Evolutionary conservation across 306 rosid genomes (phyloP).

Genomic region (Fragaria nilgerrensis): DNA sequence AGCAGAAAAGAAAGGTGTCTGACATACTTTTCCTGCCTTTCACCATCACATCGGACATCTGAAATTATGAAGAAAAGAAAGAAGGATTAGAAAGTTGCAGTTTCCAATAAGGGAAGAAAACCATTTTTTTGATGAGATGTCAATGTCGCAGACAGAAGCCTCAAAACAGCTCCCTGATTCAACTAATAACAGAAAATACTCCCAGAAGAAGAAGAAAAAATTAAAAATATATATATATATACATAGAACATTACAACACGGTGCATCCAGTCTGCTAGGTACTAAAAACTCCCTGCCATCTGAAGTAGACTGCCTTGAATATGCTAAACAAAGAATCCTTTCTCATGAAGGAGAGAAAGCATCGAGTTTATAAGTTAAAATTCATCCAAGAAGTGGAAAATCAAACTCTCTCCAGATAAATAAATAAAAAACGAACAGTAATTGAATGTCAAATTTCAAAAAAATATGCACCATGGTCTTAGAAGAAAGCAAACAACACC

Average conservation of each 20-base stretch:
- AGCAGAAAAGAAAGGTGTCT: constrained; percentile 10
- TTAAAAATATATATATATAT: no score
- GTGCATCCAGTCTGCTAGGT: neutral
- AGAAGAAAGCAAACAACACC: neutral
- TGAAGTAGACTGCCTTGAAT: neutral
- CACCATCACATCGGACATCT: constrained; percentile 66
- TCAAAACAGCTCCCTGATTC: neutral
- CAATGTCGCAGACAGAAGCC: neutral
- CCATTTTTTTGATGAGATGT: neutral
- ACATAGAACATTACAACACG: no score
- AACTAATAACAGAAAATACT: neutral
- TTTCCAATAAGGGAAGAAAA: neutral
- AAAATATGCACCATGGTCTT: neutral
- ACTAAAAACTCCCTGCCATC: neutral
- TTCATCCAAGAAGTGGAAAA: neutral
- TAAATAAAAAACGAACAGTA: neutral
- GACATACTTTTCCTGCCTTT: constrained; percentile 81
- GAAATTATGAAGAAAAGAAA: constrained; percentile 34
- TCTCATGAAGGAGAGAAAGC: neutral
- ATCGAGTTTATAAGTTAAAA: neutral
- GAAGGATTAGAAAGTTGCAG: neutral
- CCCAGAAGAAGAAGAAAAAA: neutral
- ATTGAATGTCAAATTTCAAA: constrained; percentile 14
- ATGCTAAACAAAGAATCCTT: neutral
- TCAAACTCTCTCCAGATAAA: neutral